A percentile compares a stretch with the other conserved stretches of the same genome.
Conservation (phyloP, 2,329 filamentous ascomycete genomes). For the Fusarium tupiense region DNA sequence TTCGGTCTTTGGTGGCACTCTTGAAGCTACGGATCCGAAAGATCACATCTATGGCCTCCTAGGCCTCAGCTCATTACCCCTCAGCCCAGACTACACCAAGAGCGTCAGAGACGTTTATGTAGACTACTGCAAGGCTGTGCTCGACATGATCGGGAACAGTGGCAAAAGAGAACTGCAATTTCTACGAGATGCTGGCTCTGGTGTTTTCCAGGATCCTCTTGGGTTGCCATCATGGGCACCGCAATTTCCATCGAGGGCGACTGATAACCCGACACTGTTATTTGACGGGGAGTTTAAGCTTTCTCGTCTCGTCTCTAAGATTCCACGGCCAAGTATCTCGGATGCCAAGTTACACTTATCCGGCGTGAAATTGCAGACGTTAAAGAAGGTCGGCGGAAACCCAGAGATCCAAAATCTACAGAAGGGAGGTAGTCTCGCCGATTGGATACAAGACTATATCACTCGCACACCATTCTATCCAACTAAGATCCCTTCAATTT, state of each 20-base stretch:
- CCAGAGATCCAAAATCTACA: neutral
- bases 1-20: neutral
- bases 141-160: neutral
- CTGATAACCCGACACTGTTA: neutral
- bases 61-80: neutral
- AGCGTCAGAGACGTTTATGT: neutral
- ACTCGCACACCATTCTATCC: neutral
- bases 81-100: neutral
- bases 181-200: neutral
- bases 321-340: neutral
- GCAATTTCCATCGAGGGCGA: neutral
- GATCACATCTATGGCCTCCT: neutral
- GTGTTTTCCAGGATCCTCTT: neutral
- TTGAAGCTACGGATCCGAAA: neutral
- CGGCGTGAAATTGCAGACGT: neutral
- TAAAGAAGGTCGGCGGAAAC: neutral
- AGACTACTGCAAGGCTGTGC: neutral
- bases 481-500: neutral
- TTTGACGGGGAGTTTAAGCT: neutral
- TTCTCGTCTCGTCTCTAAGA: accelerated
- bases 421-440: neutral
- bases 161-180: neutral
- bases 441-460: constrained; percentile 1
- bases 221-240: neutral
- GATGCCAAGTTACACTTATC: neutral